A percentile compares a stretch with the other conserved stretches of the same genome.
Evolutionary conservation across 495 filamentous ascomycete species (phyloP).

Genomic region (Penicillium flavigenum): DNA sequence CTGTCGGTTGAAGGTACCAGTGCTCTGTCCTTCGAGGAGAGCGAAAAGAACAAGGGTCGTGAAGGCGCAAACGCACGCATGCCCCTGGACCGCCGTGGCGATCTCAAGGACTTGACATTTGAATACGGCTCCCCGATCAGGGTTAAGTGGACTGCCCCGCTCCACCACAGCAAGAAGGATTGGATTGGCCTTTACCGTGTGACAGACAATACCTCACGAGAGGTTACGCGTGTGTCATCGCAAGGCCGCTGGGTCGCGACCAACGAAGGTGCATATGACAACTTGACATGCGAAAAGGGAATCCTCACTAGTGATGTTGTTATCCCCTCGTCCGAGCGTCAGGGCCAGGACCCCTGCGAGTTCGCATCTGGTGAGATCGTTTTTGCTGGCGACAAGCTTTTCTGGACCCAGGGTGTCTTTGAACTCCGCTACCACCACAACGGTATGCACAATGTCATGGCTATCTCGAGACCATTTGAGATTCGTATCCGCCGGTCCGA

Average conservation of each 20-base stretch:
- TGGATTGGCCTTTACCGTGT: conserved; percentile 96
- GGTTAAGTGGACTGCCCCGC: conserved; percentile 88
- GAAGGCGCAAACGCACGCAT: conserved; percentile 51
- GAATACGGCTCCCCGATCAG: conserved; percentile 90
- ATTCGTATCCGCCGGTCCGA: conserved; percentile 78
- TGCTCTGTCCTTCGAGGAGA: conserved; percentile 52
- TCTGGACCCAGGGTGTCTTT: conserved; percentile 94
- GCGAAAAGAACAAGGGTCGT: conserved; percentile 43
- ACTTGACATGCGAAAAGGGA: conserved; percentile 70
- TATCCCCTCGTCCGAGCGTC: conserved; percentile 41
- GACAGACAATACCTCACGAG: conserved; percentile 83
- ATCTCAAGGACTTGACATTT: conserved; percentile 71
- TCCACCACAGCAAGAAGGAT: conserved; percentile 87
- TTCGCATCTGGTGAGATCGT: conserved; percentile 70
- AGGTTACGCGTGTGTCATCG: conserved; percentile 77
- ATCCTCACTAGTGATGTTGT: conserved; percentile 67
- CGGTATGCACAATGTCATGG: conserved; percentile 93
- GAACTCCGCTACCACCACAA: conserved; percentile 98
- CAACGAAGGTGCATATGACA: conserved; percentile 73
- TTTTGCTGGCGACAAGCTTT: conserved; percentile 91
- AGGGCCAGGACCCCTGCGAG: conserved; percentile 46
- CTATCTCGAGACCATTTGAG: conserved; percentile 90
- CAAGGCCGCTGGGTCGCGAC: conserved; percentile 89
- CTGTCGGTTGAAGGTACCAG: conserved; percentile 69
- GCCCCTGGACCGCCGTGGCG: conserved; percentile 52